Percentiles rank a stretch among this genome's conserved stretches.
Conservation (phyloP, 805 yeast species). For the Clavispora asparagi region DNA sequence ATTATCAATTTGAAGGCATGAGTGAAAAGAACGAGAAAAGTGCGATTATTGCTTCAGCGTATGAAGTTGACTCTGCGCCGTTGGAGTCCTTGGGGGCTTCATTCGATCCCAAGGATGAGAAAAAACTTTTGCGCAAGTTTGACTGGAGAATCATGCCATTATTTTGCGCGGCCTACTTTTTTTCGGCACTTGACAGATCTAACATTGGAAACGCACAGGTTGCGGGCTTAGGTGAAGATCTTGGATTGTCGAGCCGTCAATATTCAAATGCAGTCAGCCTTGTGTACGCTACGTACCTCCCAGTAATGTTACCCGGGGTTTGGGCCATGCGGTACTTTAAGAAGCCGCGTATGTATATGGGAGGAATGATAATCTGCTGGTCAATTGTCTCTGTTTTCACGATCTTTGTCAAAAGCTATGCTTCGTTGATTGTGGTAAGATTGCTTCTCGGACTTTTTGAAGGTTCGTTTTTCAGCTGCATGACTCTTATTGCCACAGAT, state of each 20-base stretch:
- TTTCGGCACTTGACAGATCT: slow-evolving; percentile 48
- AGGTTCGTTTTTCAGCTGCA: slow-evolving; percentile 2
- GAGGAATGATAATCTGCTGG: slow-evolving; percentile 1
- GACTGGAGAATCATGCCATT: slow-evolving; percentile 1
- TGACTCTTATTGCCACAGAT: slow-evolving; percentile 1
- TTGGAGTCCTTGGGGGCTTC: neutral
- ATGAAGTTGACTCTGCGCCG: neutral
- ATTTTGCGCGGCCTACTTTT: slow-evolving; percentile 26
- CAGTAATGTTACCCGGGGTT: slow-evolving; percentile 33
- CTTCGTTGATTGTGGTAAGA: slow-evolving; percentile 51
- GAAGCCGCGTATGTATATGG: neutral
- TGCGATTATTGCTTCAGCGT: neutral
- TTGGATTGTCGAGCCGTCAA: slow-evolving; percentile 33
- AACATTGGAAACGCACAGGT: slow-evolving; percentile 57
- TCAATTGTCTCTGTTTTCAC: neutral
- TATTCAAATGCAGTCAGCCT: slow-evolving; percentile 42
- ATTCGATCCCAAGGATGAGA: neutral
- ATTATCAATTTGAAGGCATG: neutral
- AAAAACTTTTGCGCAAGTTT: neutral
- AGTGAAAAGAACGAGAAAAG: neutral
- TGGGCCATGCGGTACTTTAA: slow-evolving; percentile 33
- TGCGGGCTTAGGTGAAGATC: slow-evolving; percentile 44
- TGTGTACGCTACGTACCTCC: slow-evolving; percentile 43
- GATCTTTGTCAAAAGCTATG: slow-evolving; percentile 27
- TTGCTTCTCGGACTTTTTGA: slow-evolving; percentile 49